Conservation (phyloP, 305 asterid species). For the Solanum hybrid region DNA sequence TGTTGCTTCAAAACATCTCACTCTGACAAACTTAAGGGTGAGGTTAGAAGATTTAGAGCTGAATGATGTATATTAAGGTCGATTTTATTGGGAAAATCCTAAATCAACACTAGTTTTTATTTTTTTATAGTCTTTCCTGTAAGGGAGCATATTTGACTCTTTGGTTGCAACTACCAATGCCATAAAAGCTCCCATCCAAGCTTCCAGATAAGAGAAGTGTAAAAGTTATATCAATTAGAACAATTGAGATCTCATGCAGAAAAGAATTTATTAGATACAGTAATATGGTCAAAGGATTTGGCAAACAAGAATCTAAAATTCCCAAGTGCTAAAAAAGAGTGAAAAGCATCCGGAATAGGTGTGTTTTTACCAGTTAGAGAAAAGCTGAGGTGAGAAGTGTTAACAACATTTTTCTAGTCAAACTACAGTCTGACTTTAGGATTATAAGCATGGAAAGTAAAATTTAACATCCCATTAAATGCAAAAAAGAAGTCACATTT, state of each 20-base stretch:
- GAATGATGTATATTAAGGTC: background rate
- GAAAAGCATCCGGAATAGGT: background rate
- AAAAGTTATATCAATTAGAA: background rate
- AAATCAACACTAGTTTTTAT: background rate
- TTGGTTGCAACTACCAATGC: background rate
- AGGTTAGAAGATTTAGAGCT: background rate
- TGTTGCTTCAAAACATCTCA: background rate
- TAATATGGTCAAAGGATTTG: background rate
- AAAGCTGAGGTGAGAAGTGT: background rate
- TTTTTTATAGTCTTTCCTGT: background rate
- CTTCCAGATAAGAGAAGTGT: background rate
- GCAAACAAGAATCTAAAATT: background rate
- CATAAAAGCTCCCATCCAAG: background rate
- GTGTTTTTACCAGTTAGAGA: background rate
- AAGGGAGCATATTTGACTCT: background rate
- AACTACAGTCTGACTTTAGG: background rate
- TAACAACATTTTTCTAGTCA: background rate
- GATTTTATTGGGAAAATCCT: background rate
- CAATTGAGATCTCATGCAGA: background rate
- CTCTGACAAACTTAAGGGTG: background rate
- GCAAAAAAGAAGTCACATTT: background rate
- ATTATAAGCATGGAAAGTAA: background rate
- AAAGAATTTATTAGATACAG: background rate
- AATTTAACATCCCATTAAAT: background rate
- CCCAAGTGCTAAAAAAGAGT: background rate